Evolutionary conservation across 2,329 filamentous ascomycete genomes (phyloP).

Genomic region (Nemania sp.): DNA sequence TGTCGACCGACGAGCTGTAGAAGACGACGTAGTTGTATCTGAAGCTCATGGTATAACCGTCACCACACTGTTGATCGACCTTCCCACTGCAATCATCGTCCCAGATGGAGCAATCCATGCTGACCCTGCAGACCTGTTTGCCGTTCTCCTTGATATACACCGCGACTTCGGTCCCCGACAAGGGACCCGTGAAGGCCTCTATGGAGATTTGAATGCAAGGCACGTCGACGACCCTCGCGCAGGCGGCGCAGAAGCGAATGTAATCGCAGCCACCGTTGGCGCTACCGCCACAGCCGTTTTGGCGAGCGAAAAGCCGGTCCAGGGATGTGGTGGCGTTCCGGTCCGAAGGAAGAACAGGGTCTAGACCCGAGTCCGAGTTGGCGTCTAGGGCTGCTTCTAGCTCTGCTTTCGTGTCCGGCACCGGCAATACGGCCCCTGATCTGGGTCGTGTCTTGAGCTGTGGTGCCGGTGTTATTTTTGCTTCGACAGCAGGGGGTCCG

Average conservation of each 20-base stretch:
- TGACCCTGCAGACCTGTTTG: neutral
- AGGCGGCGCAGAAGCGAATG: constrained; percentile 5
- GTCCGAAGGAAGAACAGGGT: neutral
- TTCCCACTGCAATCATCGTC: constrained; percentile 2
- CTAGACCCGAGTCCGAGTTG: constrained; percentile 1
- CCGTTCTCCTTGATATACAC: neutral
- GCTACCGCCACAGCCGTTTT: constrained; percentile 8
- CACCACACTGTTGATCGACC: neutral
- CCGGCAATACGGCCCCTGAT: neutral
- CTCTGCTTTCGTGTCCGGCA: constrained; percentile 1
- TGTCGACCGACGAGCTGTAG: neutral
- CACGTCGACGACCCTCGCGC: neutral
- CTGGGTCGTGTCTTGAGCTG: neutral
- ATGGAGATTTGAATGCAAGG: neutral
- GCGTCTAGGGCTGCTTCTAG: neutral
- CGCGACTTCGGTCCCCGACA: constrained; percentile 2
- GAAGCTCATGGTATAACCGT: constrained; percentile 2
- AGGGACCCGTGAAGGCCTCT: neutral
- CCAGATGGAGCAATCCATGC: neutral
- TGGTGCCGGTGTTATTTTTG: neutral
- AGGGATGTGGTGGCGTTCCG: neutral
- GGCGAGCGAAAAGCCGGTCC: constrained; percentile 3
- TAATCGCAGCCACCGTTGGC: constrained; percentile 6
- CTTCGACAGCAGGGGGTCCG: neutral
- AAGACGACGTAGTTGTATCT: constrained; percentile 7